Conservation (phyloP, 2,329 filamentous ascomycete genomes). For the Alternaria sp. region DNA sequence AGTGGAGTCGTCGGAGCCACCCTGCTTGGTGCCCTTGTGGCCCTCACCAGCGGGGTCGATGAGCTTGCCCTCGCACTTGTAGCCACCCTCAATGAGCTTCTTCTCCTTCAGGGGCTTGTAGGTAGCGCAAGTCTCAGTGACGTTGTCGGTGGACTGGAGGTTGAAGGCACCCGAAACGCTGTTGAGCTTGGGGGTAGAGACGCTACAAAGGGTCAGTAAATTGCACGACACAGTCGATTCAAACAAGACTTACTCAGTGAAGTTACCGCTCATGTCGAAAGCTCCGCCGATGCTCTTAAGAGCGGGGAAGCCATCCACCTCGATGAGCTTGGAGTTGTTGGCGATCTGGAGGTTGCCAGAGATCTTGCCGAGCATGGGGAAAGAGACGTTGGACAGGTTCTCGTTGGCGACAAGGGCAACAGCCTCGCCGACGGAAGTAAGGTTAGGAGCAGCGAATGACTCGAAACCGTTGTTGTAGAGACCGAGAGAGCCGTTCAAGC, state of each 20-base stretch:
- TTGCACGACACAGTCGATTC: neutral
- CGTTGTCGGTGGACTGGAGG: conserved; percentile 56
- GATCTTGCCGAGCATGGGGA: conserved; percentile 73
- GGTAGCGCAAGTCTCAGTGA: conserved; percentile 51
- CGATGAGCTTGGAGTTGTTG: conserved; percentile 81
- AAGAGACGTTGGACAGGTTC: conserved; percentile 74
- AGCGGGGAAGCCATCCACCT: conserved; percentile 71
- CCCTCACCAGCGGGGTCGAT: conserved; percentile 48
- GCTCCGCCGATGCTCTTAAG: conserved; percentile 78
- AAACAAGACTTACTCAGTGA: conserved; percentile 72
- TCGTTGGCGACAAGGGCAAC: conserved; percentile 66
- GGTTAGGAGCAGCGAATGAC: conserved; percentile 70
- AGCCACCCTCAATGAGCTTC: conserved; percentile 55
- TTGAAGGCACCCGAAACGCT: conserved; percentile 61
- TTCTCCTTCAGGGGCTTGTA: conserved; percentile 56
- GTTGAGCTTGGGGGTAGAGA: conserved; percentile 68
- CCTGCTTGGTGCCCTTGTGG: conserved; percentile 46
- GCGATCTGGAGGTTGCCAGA: conserved; percentile 83
- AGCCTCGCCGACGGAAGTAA: conserved; percentile 70
- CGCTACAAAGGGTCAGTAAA: conserved; percentile 61
- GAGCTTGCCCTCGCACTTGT: conserved; percentile 52
- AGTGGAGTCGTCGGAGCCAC: conserved; percentile 28
- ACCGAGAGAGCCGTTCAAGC: conserved; percentile 80
- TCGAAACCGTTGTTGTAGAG: conserved; percentile 82
- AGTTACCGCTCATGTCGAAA: conserved; percentile 84